Conservation (phyloP, 2,329 filamentous ascomycete species). For the Fusarium poae region DNA sequence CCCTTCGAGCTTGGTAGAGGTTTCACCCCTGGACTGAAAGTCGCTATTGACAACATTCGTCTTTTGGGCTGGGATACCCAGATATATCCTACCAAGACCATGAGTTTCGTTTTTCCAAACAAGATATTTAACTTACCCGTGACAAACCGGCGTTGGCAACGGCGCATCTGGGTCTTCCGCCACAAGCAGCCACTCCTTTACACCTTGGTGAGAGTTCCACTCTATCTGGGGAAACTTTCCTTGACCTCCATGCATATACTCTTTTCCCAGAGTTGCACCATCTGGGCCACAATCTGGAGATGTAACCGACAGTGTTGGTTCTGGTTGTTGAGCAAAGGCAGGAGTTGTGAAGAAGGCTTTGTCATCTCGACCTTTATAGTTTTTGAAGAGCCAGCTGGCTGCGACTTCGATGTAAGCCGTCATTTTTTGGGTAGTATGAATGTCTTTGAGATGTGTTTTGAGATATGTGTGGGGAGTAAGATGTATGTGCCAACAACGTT, state of each 20-base stretch:
- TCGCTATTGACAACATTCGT: conserved; percentile 49
- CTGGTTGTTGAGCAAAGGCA: conserved; percentile 52
- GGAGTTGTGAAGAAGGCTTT: conserved; percentile 55
- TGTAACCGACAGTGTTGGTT: conserved; percentile 55
- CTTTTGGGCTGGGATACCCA: conserved; percentile 42
- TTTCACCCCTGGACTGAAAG: conserved; percentile 52
- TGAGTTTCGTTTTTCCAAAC: not conserved
- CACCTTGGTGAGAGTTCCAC: conserved; percentile 55
- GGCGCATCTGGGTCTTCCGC: conserved; percentile 63
- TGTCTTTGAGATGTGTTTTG: not conserved
- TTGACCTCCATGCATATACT: conserved; percentile 56
- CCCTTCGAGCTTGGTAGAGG: conserved; percentile 53
- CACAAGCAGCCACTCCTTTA: conserved; percentile 62
- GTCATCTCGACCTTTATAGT: conserved; percentile 54
- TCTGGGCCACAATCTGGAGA: conserved; percentile 58
- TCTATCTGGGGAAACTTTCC: conserved; percentile 57
- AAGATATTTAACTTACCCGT: conserved; percentile 54
- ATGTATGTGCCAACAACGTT: not conserved
- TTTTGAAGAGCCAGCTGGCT: conserved; percentile 57
- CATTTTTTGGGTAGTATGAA: conserved; percentile 29
- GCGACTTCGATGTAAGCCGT: conserved; percentile 53
- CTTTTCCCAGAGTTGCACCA: conserved; percentile 52
- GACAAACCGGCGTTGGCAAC: conserved; percentile 59
- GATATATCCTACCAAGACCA: conserved; percentile 37
- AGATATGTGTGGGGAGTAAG: not conserved